phyloP scores from a whole-genome alignment of 176 grass and related monocot species.

The Tillandsia fasciculata region DNA sequence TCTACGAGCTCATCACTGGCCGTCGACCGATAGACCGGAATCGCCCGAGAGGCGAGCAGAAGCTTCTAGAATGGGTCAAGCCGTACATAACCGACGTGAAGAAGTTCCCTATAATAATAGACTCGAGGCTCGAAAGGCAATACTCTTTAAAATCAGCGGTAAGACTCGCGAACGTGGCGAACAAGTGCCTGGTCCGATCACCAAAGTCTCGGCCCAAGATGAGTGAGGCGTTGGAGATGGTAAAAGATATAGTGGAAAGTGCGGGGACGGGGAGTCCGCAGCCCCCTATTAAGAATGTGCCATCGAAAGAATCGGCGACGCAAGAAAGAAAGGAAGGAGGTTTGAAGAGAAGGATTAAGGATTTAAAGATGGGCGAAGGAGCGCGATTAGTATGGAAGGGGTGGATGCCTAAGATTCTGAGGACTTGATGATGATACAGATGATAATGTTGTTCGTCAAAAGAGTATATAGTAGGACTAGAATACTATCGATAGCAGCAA shows the following conservation, averaged over 20 bases:
- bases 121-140: constrained; percentile 53
- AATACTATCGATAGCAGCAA: too few relatives aligned
- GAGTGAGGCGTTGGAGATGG: constrained; percentile 83
- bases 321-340: constrained; percentile 36
- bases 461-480: too few relatives aligned
- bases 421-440: constrained; percentile 7
- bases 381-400: constrained; percentile 45
- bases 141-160: constrained; percentile 62
- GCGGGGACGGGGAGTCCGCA: constrained; percentile 38
- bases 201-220: constrained; percentile 82
- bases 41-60: constrained; percentile 78
- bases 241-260: constrained; percentile 42
- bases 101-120: constrained; percentile 66
- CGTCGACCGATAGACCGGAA: constrained; percentile 76
- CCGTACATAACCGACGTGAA: constrained; percentile 59
- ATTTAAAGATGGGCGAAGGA: constrained; percentile 30
- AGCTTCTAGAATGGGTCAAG: constrained; percentile 95
- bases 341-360: constrained; percentile 40
- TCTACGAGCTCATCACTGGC: constrained; percentile 91
- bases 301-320: not conserved
- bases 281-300: constrained; percentile 42
- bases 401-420: constrained; percentile 53
- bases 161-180: constrained; percentile 59
- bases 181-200: constrained; percentile 59
- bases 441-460: not conserved